These are phyloP conservation scores for Strobilomyces dryophilus DNA, from an alignment of 768 basidiomycete genomes.

Conservation along the genomic window DNA sequence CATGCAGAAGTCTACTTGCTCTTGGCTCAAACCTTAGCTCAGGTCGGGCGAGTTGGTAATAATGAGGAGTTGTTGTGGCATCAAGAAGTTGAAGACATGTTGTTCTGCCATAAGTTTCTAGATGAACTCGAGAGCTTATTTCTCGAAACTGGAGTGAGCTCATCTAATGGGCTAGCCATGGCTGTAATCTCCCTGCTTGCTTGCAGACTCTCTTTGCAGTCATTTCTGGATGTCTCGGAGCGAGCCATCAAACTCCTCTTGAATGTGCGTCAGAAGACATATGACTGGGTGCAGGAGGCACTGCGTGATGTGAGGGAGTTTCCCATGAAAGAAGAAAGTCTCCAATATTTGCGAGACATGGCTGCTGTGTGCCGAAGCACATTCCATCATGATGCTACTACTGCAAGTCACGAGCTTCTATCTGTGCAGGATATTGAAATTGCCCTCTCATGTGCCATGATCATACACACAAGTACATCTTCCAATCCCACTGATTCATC, in stretches of 20 bases:
- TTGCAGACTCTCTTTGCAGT: neutral
- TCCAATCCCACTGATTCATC: too few species aligned
- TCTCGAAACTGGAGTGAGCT: neutral
- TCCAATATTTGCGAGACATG: neutral
- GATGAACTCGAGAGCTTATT: neutral
- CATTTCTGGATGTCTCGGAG: neutral
- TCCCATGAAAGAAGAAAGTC: neutral
- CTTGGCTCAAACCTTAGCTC: neutral
- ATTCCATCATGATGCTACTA: neutral
- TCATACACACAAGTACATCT: neutral
- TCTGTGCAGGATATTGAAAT: neutral
- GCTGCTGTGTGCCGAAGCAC: neutral
- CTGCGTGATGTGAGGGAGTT: neutral
- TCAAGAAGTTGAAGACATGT: neutral
- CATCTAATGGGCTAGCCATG: neutral
- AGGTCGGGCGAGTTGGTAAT: neutral
- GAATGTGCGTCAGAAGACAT: neutral
- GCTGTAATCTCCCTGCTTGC: neutral
- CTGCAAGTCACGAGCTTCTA: neutral
- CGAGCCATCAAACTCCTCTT: neutral
- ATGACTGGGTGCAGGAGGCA: neutral
- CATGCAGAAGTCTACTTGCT: neutral
- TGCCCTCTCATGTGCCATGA: neutral
- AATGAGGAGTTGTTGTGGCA: neutral
- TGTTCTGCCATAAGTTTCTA: neutral